phyloP scores from a whole-genome alignment of 116 monocot genomes.

The Trichopus zeylanicus region DNA sequence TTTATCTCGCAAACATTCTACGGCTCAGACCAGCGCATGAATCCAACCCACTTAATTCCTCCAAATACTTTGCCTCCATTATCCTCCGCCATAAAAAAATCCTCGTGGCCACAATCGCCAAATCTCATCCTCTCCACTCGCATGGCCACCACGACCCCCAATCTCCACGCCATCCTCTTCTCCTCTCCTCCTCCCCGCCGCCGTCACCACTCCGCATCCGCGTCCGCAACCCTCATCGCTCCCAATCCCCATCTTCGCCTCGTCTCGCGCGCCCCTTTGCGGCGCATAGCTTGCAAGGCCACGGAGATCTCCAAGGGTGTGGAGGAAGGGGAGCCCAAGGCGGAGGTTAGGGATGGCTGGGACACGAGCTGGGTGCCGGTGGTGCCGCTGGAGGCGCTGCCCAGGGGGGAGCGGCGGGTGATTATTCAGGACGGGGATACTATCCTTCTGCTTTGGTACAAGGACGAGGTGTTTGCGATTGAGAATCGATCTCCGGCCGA shows the following conservation, averaged over 20 bases:
- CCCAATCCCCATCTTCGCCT: not conserved
- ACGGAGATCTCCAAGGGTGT: constrained; percentile 51
- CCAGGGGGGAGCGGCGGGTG: constrained; percentile 82
- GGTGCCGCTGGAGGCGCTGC: constrained; percentile 72
- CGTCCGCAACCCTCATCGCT: not conserved
- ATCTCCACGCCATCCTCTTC: constrained; percentile 15
- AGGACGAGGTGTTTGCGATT: constrained; percentile 74
- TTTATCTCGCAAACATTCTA: no score
- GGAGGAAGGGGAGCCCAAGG: constrained; percentile 16
- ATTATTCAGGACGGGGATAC: constrained; percentile 84
- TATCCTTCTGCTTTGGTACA: constrained; percentile 89
- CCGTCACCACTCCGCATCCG: no score
- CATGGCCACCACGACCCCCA: not conserved
- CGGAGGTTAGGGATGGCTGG: constrained; percentile 1
- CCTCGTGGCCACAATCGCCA: not conserved
- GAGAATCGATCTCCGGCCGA: constrained; percentile 94
- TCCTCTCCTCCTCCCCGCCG: constrained; percentile 15
- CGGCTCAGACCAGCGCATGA: no score
- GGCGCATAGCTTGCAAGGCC: constrained; percentile 37
- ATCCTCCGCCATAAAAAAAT: no score
- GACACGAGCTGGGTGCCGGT: constrained; percentile 70
- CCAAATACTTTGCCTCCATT: no score
- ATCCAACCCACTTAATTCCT: no score
- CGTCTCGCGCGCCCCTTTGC: constrained; percentile 1
- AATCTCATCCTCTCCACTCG: not conserved